Evolutionary conservation across 306 rosid species (phyloP).

Genomic region (Arachis hypogaea): DNA sequence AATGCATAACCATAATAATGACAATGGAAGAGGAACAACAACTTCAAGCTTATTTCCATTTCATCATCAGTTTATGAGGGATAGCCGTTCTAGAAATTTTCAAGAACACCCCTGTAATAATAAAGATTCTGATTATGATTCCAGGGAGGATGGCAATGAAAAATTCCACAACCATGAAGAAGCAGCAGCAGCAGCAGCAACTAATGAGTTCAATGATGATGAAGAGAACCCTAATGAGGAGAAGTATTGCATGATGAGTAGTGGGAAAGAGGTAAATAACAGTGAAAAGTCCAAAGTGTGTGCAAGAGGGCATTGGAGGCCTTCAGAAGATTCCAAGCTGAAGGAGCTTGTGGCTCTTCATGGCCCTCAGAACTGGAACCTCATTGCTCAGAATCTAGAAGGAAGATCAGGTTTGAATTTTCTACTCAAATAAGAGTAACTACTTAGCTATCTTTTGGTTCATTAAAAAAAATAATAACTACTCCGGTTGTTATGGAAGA

Average conservation of each 20-base stretch:
- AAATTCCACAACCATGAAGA: conserved; percentile 8
- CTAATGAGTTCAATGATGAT: background rate
- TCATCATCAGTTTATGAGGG: conserved; percentile 49
- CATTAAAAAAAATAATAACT: too few relatives aligned
- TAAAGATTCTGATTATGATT: conserved; percentile 51
- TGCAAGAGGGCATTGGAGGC: conserved; percentile 98
- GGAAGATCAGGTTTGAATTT: conserved; percentile 87
- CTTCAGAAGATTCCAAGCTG: conserved; percentile 91
- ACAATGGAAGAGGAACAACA: too few relatives aligned
- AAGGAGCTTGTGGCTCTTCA: conserved; percentile 86
- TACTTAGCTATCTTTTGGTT: too few relatives aligned
- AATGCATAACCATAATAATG: background rate
- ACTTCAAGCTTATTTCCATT: too few relatives aligned
- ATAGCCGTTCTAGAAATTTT: conserved; percentile 48
- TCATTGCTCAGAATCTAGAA: conserved; percentile 87
- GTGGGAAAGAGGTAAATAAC: conserved; percentile 48
- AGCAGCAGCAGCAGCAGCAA: background rate
- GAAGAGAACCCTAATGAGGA: conserved; percentile 49
- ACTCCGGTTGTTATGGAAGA: too few relatives aligned
- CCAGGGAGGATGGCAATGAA: conserved; percentile 50
- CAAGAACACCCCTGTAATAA: conserved; percentile 44
- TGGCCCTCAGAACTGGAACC: conserved; percentile 99
- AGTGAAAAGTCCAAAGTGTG: conserved; percentile 74
- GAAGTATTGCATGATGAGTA: background rate
- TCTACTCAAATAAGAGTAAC: too few relatives aligned